Base-by-base conservation (phyloP, 2,329 filamentous ascomycete species). In the Sodiomyces alkalinus region DNA sequence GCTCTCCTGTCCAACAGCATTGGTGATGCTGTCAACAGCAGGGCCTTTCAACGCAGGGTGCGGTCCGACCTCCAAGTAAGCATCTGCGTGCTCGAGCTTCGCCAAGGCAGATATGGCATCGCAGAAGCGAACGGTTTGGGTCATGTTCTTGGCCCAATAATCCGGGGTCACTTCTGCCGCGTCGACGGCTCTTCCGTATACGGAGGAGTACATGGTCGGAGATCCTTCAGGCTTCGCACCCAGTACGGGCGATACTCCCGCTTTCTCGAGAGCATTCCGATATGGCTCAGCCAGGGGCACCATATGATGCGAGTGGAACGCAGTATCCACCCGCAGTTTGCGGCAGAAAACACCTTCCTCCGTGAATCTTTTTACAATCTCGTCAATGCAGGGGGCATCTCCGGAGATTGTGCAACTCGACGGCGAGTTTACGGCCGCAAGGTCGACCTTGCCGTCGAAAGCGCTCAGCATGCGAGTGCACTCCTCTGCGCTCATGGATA, bases 1-100 rank as follows among this genome's bases (percentile, higher is more conserved):
- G n/a, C n/a, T n/a, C n/a, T n/a, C n/a, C n/a, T n/a, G n/a, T n/a
- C n/a, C n/a, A n/a, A n/a, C n/a, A 12, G 60, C 51, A 2, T 44
- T 44, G 36, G 62, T 61, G 16, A 64, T 41, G 11, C 62, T 62
- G 41, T 65, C 58, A 41, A 62, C 60, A 30, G 64, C 50, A 1
- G 62, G 62, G 0, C 62, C 62, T 26, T 60, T 53, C 3, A 67
- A 47, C 3, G 59, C 61, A 6, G 58, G 50, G 38, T 66, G 62
- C 1, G 62, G 62, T 0, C 62, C 62, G 7, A 66, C 41, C 40
- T 66, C 62, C 11, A 66, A n/a, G n/a, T n/a, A n/a, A n/a, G n/a
- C n/a, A n/a, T n/a, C n/a, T n/a, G n/a, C n/a, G n/a, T n/a, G n/a
- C n/a, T n/a, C n/a, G n/a, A n/a, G n/a, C n/a, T n/a, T n/a, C n/a